phyloP scores from a whole-genome alignment of 495 filamentous ascomycete species.

The Penicillium steckii region DNA sequence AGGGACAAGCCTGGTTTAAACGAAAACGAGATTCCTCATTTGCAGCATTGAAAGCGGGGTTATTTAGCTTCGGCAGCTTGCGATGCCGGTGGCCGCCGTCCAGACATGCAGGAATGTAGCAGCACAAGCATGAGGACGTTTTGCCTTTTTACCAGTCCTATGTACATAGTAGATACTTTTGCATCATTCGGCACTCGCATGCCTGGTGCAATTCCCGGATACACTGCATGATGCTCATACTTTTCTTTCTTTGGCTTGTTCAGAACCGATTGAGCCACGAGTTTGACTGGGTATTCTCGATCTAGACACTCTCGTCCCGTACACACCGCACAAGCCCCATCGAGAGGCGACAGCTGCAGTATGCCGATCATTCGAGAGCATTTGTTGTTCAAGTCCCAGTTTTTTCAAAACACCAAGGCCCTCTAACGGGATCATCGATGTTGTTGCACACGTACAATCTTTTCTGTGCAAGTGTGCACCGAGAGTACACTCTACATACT shows the following conservation, averaged over 20 bases:
- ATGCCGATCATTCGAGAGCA: not conserved
- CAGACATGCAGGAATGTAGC: not conserved
- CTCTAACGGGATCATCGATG: not conserved
- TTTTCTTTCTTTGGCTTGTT: not conserved
- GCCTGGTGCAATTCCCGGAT: not conserved
- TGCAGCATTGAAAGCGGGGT: conserved; percentile 1
- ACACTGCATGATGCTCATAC: not conserved
- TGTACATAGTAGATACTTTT: not conserved
- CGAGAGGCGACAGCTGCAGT: not conserved
- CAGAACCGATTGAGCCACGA: not conserved
- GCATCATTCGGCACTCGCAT: too few species aligned
- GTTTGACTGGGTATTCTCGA: not conserved
- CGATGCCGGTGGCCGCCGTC: conserved; percentile 12
- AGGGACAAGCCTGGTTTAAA: not conserved
- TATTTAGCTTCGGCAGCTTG: conserved; percentile 1
- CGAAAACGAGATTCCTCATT: not conserved
- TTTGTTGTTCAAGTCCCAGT: not conserved
- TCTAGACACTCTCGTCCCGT: not conserved
- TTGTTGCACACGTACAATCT: not conserved
- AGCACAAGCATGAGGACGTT: not conserved
- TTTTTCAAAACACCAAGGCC: not conserved
- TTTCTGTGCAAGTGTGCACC: not conserved
- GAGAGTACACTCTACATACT: not conserved
- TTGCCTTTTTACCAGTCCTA: not conserved
- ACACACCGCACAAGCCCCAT: not conserved